These are phyloP conservation scores for Spatholobus suberectus DNA, from an alignment of 306 rosid genomes.

Conservation along the genomic window DNA sequence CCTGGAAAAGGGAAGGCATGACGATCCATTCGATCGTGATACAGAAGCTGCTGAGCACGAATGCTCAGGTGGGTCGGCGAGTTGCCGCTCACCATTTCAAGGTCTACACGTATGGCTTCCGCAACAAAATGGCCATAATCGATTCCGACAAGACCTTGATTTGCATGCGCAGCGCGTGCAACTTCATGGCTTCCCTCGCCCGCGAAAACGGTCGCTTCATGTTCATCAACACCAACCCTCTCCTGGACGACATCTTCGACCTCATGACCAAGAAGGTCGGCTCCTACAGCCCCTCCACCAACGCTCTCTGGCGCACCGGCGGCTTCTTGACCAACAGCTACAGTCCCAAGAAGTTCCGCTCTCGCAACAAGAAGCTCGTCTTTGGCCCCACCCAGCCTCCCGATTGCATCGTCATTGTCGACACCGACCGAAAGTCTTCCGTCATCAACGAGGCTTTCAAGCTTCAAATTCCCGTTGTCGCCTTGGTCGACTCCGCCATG, in stretches of 20 bases:
- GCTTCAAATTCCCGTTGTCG: constrained; percentile 77
- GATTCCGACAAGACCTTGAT: constrained; percentile 82
- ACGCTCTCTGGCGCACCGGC: constrained; percentile 71
- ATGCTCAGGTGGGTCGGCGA: constrained; percentile 73
- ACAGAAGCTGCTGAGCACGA: constrained; percentile 81
- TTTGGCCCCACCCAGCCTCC: constrained; percentile 81
- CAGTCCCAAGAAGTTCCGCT: constrained; percentile 87
- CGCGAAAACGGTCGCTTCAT: constrained; percentile 73
- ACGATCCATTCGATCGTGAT: constrained; percentile 75
- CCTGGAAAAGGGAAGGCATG: constrained; percentile 42
- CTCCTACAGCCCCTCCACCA: constrained; percentile 55
- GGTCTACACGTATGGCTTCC: constrained; percentile 71
- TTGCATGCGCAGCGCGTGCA: constrained; percentile 75
- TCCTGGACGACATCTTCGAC: constrained; percentile 75
- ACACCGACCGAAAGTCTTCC: constrained; percentile 68
- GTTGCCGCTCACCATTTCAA: constrained; percentile 73
- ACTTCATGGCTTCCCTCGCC: constrained; percentile 73
- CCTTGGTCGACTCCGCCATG: constrained; percentile 71
- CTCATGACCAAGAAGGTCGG: constrained; percentile 74
- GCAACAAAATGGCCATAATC: constrained; percentile 71
- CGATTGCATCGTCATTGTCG: constrained; percentile 74
- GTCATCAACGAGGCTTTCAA: constrained; percentile 70
- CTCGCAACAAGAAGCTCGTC: constrained; percentile 71
- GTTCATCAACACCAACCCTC: constrained; percentile 87
- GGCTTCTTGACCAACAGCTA: constrained; percentile 79